phyloP scores from a whole-genome alignment of 129 eudicot species.

The Saussurea involucrata region DNA sequence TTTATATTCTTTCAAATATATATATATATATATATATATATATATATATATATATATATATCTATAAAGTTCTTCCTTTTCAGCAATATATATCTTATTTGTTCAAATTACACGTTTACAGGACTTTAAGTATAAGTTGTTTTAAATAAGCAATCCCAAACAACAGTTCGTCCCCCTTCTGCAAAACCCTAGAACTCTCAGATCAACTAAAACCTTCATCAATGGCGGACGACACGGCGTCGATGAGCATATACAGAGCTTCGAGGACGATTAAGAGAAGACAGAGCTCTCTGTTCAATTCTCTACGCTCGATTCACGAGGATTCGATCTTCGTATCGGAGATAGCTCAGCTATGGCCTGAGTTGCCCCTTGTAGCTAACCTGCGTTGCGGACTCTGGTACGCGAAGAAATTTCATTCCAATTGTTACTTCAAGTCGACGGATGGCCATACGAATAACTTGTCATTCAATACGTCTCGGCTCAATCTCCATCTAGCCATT shows the following conservation, averaged over 20 bases:
- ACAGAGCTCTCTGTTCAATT: conserved; percentile 61
- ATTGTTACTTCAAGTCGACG: conserved; percentile 92
- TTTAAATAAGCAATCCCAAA: too few species aligned
- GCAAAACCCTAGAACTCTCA: conserved; percentile 19
- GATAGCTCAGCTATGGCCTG: conserved; percentile 87
- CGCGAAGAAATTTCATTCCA: conserved; percentile 48
- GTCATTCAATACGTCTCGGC: conserved; percentile 87
- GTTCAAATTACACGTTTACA: too few species aligned
- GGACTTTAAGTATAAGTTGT: too few species aligned
- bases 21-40: too few species aligned
- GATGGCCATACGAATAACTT: conserved; percentile 87
- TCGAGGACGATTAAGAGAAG: conserved; percentile 64
- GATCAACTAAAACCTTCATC: conserved; percentile 1
- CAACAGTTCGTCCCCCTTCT: background rate
- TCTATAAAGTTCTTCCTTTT: too few species aligned
- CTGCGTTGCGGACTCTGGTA: conserved; percentile 97
- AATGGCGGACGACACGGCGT: conserved; percentile 40
- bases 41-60: too few species aligned
- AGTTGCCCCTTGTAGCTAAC: conserved; percentile 76
- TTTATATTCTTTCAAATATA: too few species aligned
- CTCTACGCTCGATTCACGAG: conserved; percentile 76
- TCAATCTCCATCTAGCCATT: conserved; percentile 79
- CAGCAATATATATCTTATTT: too few species aligned
- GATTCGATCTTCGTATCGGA: conserved; percentile 88
- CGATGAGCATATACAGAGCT: conserved; percentile 76